A percentile compares a stretch with the other conserved stretches of the same genome.
Evolutionary conservation across 2,329 filamentous ascomycete genomes (phyloP).

Genomic region (Paraphaeosphaeria minitans): DNA sequence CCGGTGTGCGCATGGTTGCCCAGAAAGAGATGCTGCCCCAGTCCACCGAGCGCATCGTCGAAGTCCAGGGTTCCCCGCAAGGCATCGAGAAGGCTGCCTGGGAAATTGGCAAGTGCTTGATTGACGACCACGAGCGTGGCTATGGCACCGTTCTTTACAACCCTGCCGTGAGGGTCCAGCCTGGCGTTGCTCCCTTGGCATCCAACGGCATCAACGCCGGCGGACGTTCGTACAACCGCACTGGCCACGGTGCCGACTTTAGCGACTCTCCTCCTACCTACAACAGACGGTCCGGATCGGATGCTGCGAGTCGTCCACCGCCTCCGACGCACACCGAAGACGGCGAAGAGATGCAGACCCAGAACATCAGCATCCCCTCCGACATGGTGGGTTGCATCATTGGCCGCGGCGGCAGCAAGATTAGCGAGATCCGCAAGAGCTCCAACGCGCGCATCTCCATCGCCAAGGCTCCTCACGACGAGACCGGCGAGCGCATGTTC

Average conservation of each 20-base stretch:
- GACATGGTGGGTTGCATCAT: constrained; percentile 99
- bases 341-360: constrained; percentile 95
- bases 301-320: constrained; percentile 76
- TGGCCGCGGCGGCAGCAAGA: constrained; percentile 91
- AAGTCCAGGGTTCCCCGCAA: constrained; percentile 92
- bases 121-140: constrained; percentile 97
- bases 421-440: constrained; percentile 96
- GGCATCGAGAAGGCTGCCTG: constrained; percentile 95
- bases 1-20: constrained; percentile 97
- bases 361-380: constrained; percentile 98
- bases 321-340: constrained; percentile 90
- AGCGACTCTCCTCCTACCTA: constrained; percentile 76
- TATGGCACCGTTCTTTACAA: constrained; percentile 98
- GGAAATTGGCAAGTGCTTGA: constrained; percentile 98
- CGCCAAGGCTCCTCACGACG: constrained; percentile 94
- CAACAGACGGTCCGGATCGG: constrained; percentile 81
- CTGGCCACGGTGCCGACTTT: constrained; percentile 96
- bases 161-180: constrained; percentile 85
- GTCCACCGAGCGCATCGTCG: constrained; percentile 96
- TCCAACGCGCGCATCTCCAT: constrained; percentile 97
- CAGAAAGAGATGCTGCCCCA: constrained; percentile 99
- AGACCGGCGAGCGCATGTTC: constrained; percentile 98
- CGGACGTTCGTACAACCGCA: constrained; percentile 77
- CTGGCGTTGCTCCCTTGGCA: constrained; percentile 56
- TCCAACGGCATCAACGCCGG: constrained; percentile 61